Base-by-base conservation (phyloP, 2,329 filamentous ascomycete species). In the Aspergillus thermomutatus region DNA sequence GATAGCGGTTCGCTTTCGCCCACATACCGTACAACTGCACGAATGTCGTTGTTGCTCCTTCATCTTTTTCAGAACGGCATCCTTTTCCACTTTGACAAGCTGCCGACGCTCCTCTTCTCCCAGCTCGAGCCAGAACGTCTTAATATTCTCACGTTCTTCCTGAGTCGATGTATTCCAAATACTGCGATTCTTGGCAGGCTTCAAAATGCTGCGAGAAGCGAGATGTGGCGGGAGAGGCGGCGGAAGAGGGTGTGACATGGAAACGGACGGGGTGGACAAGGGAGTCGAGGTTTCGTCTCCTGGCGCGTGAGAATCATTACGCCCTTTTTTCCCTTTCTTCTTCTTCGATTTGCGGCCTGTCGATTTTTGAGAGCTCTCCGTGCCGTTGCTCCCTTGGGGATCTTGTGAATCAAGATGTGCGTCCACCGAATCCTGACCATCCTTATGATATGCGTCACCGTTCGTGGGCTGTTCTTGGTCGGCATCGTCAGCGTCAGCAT, bases 41-140 rank as follows among this genome's bases (percentile, higher is more conserved):
- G 93, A 97, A 74, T 97, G 92, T 76, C 97, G 97, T 75, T 99
- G 94, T 75, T 99, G 94, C 75, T 99, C 94, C 81, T 99, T 99
- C 94, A 99, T 99, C 81, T 99, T 99, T 71, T 91, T 92, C 55
- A 99, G 79, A 0, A 99, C 94, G 7, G 94, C 93, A 75, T 99
- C 93, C 78, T 99, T 99, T 77, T 99, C 94, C 28, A 99, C 93
- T 76, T 97, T 97, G 70, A 99, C 92, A 49, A 99, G 80, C 17
- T 91, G 94, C 72, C 96, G 94, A 66, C 94, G 90, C 73, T 97
- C 92, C 40, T 96, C 91, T 74, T 99, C 94, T 64, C 91, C 91
- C 46, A 99, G 77, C 17, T 92, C 92, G 53, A 99, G 83, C 94
- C 94, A 99, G 76, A 97, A 99, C 66, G 96, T 90, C 77, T 97